phyloP scores from a whole-genome alignment of 2,329 filamentous ascomycete species.

The Aspergillus pseudonomiae region DNA sequence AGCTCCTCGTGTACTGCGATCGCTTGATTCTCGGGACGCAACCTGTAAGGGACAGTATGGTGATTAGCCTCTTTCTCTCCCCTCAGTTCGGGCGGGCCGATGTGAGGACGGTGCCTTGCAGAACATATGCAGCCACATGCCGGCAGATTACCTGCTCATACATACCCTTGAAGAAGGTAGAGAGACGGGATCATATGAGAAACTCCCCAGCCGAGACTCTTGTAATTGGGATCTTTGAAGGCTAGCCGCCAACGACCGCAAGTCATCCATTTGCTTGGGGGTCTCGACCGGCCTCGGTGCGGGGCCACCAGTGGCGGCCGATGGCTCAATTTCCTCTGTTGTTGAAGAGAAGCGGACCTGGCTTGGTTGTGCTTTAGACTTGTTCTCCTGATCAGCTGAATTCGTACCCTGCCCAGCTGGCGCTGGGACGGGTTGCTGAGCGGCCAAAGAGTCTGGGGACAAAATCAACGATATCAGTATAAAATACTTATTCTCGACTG shows the following conservation, averaged over 20 bases:
- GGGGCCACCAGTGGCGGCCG: constrained; percentile 25
- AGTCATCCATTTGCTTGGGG: constrained; percentile 59
- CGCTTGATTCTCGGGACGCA: constrained; percentile 61
- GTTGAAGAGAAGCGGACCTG: constrained; percentile 72
- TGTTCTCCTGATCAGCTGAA: constrained; percentile 30
- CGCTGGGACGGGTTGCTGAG: constrained; percentile 27
- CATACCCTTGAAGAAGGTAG: constrained; percentile 62
- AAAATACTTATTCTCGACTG: not conserved
- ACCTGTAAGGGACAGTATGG: constrained; percentile 31
- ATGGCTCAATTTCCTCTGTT: constrained; percentile 69
- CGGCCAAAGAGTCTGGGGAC: constrained; percentile 21
- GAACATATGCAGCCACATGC: not conserved
- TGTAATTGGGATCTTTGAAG: constrained; percentile 77
- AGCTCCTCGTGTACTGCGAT: constrained; percentile 59
- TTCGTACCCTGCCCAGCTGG: constrained; percentile 25
- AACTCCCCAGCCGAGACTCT: constrained; percentile 80
- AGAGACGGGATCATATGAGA: constrained; percentile 87
- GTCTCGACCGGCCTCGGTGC: constrained; percentile 25
- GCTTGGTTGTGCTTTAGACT: constrained; percentile 33
- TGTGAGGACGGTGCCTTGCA: constrained; percentile 2
- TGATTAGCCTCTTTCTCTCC: constrained; percentile 14
- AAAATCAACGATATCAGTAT: constrained; percentile 12
- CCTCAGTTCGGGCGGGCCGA: constrained; percentile 7
- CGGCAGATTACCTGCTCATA: constrained; percentile 14
- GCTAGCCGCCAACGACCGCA: constrained; percentile 71